Evolutionary conservation across 2,329 filamentous ascomycete genomes (phyloP).

Genomic region (Pyrenophora graminea): DNA sequence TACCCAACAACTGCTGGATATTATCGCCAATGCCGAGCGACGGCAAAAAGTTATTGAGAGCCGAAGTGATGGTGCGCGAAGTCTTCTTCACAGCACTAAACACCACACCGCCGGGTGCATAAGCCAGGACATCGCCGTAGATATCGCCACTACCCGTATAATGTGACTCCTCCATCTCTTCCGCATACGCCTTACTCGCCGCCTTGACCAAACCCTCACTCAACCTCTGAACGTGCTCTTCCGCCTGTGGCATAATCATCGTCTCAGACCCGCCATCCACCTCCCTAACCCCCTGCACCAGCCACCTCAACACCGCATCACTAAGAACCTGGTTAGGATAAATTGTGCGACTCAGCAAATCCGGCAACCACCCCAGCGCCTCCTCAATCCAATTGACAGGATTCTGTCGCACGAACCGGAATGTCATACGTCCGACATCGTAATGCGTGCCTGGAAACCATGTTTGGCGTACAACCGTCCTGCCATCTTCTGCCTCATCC

Average conservation of each 20-base stretch:
- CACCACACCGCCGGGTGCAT: slow-evolving; percentile 35
- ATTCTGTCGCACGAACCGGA: slow-evolving; percentile 39
- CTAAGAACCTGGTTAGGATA: slow-evolving; percentile 41
- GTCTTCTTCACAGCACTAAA: slow-evolving; percentile 21
- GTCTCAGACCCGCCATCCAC: slow-evolving; percentile 9
- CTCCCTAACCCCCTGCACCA: slow-evolving; percentile 32
- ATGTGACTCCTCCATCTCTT: background rate
- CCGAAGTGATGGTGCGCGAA: slow-evolving; percentile 8
- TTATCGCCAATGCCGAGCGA: slow-evolving; percentile 36
- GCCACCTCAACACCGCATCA: slow-evolving; percentile 38
- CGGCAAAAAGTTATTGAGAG: slow-evolving; percentile 22
- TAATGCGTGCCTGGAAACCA: slow-evolving; percentile 48
- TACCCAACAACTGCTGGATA: slow-evolving; percentile 31
- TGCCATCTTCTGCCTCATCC: slow-evolving; percentile 9
- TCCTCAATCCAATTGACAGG: slow-evolving; percentile 36
- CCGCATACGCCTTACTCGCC: background rate
- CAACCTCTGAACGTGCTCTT: slow-evolving; percentile 18
- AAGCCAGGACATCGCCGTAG: slow-evolving; percentile 35
- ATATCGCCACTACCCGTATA: slow-evolving; percentile 41
- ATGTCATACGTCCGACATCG: slow-evolving; percentile 43
- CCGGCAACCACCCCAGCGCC: slow-evolving; percentile 32
- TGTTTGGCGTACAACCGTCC: slow-evolving; percentile 28
- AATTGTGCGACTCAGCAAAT: slow-evolving; percentile 33
- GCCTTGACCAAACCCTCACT: slow-evolving; percentile 15
- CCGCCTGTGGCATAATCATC: slow-evolving; percentile 25